Base-by-base conservation (phyloP, 805 yeast species). In the Komagataella ulmi region DNA sequence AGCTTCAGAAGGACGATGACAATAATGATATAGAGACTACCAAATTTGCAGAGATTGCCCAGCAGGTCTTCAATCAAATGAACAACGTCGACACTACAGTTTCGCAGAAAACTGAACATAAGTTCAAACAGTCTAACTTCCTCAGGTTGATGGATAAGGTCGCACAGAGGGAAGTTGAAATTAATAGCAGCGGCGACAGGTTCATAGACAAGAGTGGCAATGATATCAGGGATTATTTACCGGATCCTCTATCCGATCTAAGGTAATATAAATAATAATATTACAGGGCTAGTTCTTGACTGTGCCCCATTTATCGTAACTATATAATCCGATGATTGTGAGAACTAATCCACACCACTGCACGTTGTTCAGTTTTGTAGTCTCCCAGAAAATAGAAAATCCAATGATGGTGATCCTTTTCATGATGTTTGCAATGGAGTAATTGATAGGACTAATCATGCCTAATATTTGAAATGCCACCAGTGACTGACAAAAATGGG, bases 391-490 rank as follows among this genome's bases (percentile, higher is more conserved):
- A 53, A 85, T 75, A 1, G 89, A 82, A 55, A 80, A 77, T 19
- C 79, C 65, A 52, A 85, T 85, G 48, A 85, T 83, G 24, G 82
- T 78, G 52, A 85, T 85, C 59, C 91, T 70, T 59, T 85, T 85
- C 65, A 84, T 63, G 49, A 85, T 85, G 62, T 82, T 85, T 30
- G 90, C 93, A 60, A 85, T 82, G 45, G 88, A 81, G 64, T 85
- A 85, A 61, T 83, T 83, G 48, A 85, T 84, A 3, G 93, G 85
- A n/a, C 83, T 74, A 21, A 85, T 73, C 57, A 76, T 62, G 1
- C 91, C 91, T 56, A 85, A 73, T 48, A 85, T 74, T 63, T 83
- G 89, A 64, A 85, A 85, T 23, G 91, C 91, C 49, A 85, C 64
- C 61, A 85, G 72, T 2, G 88, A 79, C 65, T 85, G 93, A 51